These are phyloP conservation scores for Hyphopichia buzzinii DNA, from an alignment of 1,139 yeast genomes.

Conservation along the genomic window DNA sequence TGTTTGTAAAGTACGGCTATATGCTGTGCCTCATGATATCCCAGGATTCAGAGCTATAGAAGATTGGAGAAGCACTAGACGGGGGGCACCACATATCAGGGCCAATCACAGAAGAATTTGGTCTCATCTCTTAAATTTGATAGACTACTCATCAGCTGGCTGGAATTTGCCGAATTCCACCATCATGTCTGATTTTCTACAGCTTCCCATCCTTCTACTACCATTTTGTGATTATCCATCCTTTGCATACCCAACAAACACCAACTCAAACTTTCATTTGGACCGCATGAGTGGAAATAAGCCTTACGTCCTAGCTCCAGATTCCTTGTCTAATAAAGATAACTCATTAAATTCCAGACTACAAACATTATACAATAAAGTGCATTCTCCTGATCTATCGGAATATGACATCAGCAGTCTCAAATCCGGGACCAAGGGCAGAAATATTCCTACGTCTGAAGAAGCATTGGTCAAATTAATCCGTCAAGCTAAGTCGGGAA, in stretches of 20 bases:
- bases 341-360: conserved; percentile 19
- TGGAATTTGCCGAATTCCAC: conserved; percentile 11
- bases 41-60: conserved; percentile 30
- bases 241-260: not conserved
- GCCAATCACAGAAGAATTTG: conserved; percentile 29
- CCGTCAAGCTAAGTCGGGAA: conserved; percentile 13
- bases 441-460: conserved; percentile 15
- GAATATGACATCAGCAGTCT: conserved; percentile 10
- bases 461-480: conserved; percentile 16
- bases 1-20: conserved; percentile 43
- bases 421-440: conserved; percentile 5
- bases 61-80: conserved; percentile 27
- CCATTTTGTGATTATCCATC: not conserved
- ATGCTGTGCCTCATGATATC: conserved; percentile 48
- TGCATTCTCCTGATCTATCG: conserved; percentile 38
- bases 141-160: conserved; percentile 35
- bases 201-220: not conserved
- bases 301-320: conserved; percentile 6
- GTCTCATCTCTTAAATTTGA: conserved; percentile 25
- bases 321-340: conserved; percentile 1
- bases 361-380: conserved; percentile 32
- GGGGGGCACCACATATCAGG: conserved; percentile 18
- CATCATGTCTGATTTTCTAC: not conserved
- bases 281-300: conserved; percentile 26
- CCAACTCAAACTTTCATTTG: conserved; percentile 24